Evolutionary conservation across 202 grass and related monocot species (phyloP).

Genomic region (Zizania palustris): DNA sequence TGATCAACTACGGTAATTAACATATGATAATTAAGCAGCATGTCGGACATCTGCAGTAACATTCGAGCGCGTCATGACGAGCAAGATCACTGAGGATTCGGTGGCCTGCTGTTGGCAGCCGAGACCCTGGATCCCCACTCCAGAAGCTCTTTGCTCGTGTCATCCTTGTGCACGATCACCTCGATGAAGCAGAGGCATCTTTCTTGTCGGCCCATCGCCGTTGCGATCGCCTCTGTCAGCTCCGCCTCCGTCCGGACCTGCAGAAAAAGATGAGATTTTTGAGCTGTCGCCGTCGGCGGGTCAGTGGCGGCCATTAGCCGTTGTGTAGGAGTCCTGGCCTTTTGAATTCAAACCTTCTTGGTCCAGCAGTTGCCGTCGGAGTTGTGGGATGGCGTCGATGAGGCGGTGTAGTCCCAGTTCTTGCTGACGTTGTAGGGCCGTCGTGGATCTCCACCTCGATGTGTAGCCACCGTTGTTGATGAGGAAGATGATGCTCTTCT

Average conservation of each 20-base stretch:
- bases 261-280: not conserved
- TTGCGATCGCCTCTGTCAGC: conserved; percentile 45
- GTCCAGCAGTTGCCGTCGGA: conserved; percentile 63
- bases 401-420: conserved; percentile 70
- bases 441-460: conserved; percentile 67
- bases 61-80: not conserved
- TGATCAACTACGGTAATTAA: not conserved
- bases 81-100: conserved; percentile 47
- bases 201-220: conserved; percentile 45
- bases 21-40: not conserved
- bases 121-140: conserved; percentile 61
- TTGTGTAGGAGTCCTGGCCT: not conserved
- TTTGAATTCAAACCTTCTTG: conserved; percentile 45
- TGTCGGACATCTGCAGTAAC: not conserved
- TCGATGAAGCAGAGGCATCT: conserved; percentile 63
- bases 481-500: conserved; percentile 65
- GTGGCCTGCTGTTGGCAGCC: conserved; percentile 53
- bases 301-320: not conserved
- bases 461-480: conserved; percentile 80
- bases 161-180: conserved; percentile 59
- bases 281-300: not conserved
- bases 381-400: conserved; percentile 64
- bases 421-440: conserved; percentile 59
- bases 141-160: conserved; percentile 60
- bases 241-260: conserved; percentile 47